Percentiles rank a stretch among this genome's conserved stretches.
These are phyloP conservation scores for Schoenoplectus triqueter DNA, from an alignment of 202 grass and related monocot species.

Conservation along the genomic window DNA sequence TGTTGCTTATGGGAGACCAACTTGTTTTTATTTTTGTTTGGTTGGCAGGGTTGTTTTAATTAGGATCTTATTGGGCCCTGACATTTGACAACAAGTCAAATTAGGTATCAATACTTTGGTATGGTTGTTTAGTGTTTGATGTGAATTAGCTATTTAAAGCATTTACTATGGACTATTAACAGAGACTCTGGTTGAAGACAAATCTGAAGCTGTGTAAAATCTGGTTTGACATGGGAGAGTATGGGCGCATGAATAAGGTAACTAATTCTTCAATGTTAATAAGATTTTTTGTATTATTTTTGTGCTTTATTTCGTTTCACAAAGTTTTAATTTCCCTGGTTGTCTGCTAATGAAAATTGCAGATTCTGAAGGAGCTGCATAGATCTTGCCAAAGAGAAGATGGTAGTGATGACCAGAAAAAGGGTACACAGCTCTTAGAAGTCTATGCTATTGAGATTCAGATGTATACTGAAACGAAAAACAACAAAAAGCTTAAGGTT, in stretches of 20 bases:
- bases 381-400: conserved; percentile 97
- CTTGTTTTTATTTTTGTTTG: conserved; percentile 41
- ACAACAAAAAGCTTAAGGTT: conserved; percentile 99
- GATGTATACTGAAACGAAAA: conserved; percentile 99
- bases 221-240: conserved; percentile 99
- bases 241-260: conserved; percentile 98
- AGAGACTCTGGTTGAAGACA: conserved; percentile 99
- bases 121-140: conserved; percentile 11
- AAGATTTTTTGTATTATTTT: neutral
- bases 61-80: neutral
- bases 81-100: neutral
- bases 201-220: conserved; percentile 99
- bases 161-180: conserved; percentile 21
- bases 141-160: neutral
- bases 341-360: conserved; percentile 37
- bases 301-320: neutral
- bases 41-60: conserved; percentile 24
- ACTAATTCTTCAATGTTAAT: conserved; percentile 30
- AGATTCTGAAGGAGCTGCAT: conserved; percentile 97
- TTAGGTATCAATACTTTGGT: conserved; percentile 13
- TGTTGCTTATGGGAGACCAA: neutral
- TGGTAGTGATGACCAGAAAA: conserved; percentile 99
- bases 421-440: conserved; percentile 99
- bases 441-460: conserved; percentile 99
- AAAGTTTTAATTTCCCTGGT: conserved; percentile 16